Evolutionary conservation across 176 grass and related monocot genomes (phyloP).

Genomic region (Oryza nivara): DNA sequence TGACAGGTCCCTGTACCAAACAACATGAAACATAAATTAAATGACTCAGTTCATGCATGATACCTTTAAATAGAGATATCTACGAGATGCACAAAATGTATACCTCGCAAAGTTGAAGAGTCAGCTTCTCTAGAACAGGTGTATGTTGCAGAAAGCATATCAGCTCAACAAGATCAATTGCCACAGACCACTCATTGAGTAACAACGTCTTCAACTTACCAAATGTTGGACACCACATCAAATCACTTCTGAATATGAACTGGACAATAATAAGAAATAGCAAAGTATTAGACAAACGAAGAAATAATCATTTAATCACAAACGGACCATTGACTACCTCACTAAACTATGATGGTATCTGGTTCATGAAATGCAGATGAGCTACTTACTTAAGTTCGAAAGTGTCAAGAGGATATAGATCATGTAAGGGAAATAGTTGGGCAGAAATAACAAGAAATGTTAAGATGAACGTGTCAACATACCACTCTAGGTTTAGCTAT

Average conservation of each 20-base stretch:
- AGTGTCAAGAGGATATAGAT: neutral
- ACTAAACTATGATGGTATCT: neutral
- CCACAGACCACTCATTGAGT: neutral
- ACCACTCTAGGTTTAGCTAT: slow-evolving; percentile 15
- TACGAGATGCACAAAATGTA: neutral
- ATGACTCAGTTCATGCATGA: neutral
- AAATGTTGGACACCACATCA: neutral
- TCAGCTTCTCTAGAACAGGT: neutral
- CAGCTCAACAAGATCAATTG: neutral
- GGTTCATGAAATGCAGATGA: neutral
- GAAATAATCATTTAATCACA: neutral
- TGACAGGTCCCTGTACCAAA: neutral
- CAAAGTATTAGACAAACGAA: neutral
- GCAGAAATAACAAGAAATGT: neutral
- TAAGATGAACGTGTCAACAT: neutral
- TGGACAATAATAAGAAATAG: neutral
- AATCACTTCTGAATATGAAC: neutral
- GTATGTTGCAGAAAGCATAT: neutral
- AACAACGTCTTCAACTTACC: neutral
- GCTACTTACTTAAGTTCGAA: neutral
- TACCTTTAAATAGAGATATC: neutral
- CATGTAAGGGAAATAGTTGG: neutral
- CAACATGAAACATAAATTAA: neutral
- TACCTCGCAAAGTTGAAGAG: neutral
- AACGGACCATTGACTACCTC: neutral